Evolutionary conservation across 176 grass and related monocot species (phyloP).

Genomic region (Luzula sylvatica): DNA sequence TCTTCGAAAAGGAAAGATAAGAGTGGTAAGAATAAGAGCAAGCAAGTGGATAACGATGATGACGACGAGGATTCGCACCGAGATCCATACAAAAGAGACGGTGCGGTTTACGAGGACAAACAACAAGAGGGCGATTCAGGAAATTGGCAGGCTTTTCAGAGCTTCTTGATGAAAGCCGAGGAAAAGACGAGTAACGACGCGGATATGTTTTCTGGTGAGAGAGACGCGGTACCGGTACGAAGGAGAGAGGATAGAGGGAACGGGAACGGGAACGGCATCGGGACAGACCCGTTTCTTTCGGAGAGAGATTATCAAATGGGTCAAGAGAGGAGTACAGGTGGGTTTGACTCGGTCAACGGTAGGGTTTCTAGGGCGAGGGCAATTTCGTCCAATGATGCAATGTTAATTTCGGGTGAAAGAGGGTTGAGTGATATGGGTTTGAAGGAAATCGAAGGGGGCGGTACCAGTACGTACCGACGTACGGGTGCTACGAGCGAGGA

Average conservation of each 20-base stretch:
- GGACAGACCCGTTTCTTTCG: constrained; percentile 49
- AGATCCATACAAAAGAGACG: constrained; percentile 41
- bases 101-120: constrained; percentile 24
- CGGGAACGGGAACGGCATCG: not conserved
- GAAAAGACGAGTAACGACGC: constrained; percentile 51
- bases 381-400: constrained; percentile 50
- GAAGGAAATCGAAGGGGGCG: constrained; percentile 76
- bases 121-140: constrained; percentile 43
- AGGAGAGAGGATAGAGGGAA: constrained; percentile 39
- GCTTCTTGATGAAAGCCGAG: constrained; percentile 72
- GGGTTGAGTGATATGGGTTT: constrained; percentile 35
- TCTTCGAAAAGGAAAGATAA: constrained; percentile 46
- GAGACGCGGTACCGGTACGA: constrained; percentile 23
- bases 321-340: constrained; percentile 26
- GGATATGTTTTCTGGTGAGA: constrained; percentile 65
- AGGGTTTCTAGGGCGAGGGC: constrained; percentile 36
- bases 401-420: constrained; percentile 48
- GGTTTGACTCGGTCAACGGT: constrained; percentile 66
- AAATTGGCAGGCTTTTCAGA: constrained; percentile 92
- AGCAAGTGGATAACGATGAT: constrained; percentile 24
- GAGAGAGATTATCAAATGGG: constrained; percentile 37
- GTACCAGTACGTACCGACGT: constrained; percentile 39
- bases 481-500: constrained; percentile 38
- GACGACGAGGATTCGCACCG: constrained; percentile 30
- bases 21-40: constrained; percentile 63